A percentile compares a stretch with the other conserved stretches of the same genome.
These are phyloP conservation scores for Cymbopogon citratus DNA, from an alignment of 176 grass and related monocot species.

Conservation along the genomic window DNA sequence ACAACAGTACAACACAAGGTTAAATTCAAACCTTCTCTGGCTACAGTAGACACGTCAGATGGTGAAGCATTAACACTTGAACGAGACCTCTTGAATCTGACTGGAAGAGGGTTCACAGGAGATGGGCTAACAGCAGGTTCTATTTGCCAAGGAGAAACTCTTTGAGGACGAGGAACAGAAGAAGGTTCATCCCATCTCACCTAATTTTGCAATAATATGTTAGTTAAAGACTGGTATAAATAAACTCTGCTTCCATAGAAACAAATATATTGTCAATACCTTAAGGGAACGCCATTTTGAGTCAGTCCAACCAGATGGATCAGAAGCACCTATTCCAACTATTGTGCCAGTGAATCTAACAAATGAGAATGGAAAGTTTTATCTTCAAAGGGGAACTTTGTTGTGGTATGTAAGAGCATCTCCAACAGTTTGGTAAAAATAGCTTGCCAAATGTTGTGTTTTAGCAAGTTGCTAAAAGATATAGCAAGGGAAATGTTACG, in stretches of 20 bases:
- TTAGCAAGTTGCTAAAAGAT: no score
- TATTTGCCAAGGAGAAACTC: conserved; percentile 92
- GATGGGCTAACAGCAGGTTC: conserved; percentile 51
- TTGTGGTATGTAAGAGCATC: not conserved
- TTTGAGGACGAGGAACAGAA: conserved; percentile 71
- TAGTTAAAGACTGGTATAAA: conserved; percentile 1
- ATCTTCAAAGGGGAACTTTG: not conserved
- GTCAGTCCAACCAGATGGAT: conserved; percentile 65
- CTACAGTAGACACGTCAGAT: conserved; percentile 41
- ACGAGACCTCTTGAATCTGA: conserved; percentile 65
- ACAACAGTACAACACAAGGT: conserved; percentile 3
- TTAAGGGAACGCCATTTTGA: conserved; percentile 89
- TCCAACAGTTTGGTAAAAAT: no score
- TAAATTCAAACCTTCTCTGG: conserved; percentile 62
- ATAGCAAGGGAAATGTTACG: no score
- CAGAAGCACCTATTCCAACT: conserved; percentile 65
- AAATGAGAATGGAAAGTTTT: conserved; percentile 16
- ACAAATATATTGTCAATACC: conserved; percentile 37
- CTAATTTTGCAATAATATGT: conserved; percentile 34
- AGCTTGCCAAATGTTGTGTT: no score
- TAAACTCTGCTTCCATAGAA: not conserved
- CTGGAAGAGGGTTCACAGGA: conserved; percentile 46
- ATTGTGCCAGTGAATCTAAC: conserved; percentile 80
- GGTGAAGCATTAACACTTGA: conserved; percentile 34
- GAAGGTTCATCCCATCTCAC: conserved; percentile 90